Base-by-base conservation (phyloP, 2,329 filamentous ascomycete genomes). In the Neonectria ditissima region DNA sequence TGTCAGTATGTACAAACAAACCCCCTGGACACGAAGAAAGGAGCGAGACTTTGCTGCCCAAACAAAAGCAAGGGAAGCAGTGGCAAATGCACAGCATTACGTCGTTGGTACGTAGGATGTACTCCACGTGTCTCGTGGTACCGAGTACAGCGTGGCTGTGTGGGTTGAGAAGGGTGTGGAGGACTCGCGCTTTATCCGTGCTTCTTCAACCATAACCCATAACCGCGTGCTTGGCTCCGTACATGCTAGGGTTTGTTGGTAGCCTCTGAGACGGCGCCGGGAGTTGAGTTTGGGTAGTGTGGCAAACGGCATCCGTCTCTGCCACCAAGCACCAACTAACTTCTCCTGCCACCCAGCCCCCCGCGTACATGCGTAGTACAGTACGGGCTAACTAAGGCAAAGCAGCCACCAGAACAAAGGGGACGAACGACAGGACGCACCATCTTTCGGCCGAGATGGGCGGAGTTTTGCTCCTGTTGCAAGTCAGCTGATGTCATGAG, bases 371-470 rank as follows among this genome's bases (percentile, higher is more conserved):
- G 10, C 28, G 9, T 30, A 30, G 28, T 30, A 30, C n/a, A n/a
- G 34, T 37, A 37, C 34, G 34, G n/a, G n/a, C n/a, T n/a, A n/a
- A n/a, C n/a, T n/a, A n/a, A n/a, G n/a, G 8, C 16, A 37, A 16
- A 14, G 34, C 34, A 16, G 34, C 34, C 34, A 37, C 34, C 34
- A n/a, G 14, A 14, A 14, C 5, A 16, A 37, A 37, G 14, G 34
- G 14, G 34, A 37, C 34, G 34, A 37, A 37, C 34, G 34, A 37
- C 34, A n/a, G 34, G 34, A 37, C 34, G 20, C n/a, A 41, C 37
- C 37, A 20, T 41, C 37, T 41, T 41, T 57, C 54, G 54, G 54
- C 54, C 43, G 54, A 44, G 16, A 18, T 39, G n/a, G n/a, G n/a
- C 37, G 37, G 37, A 39, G 16, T 10, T 39, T 34, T 34, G 8